These are phyloP conservation scores for Trifolium subterraneum DNA, from an alignment of 306 rosid genomes.

Conservation along the genomic window DNA sequence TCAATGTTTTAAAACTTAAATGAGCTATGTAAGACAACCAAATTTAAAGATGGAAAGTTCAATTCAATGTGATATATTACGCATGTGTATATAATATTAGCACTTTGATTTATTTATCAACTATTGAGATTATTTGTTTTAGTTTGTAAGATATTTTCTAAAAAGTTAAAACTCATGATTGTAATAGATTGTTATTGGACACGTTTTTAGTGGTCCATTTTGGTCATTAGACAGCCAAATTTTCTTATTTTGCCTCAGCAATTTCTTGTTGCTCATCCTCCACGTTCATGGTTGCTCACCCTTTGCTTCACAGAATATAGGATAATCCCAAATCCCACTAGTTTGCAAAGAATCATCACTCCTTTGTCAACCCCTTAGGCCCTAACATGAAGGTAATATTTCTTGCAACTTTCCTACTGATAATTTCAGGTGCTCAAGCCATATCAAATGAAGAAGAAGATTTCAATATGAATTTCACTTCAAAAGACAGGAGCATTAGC, in stretches of 20 bases:
- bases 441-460: neutral
- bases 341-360: too few relatives aligned
- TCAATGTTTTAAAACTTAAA: neutral
- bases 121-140: too few relatives aligned
- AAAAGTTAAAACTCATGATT: too few relatives aligned
- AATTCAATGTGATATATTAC: too few relatives aligned
- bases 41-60: too few relatives aligned
- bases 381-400: conserved; percentile 28
- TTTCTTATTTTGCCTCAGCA: neutral
- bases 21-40: too few relatives aligned
- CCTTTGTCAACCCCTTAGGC: neutral
- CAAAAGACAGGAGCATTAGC: conserved; percentile 31
- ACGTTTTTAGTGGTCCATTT: neutral
- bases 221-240: neutral
- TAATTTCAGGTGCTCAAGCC: conserved; percentile 31
- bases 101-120: too few relatives aligned
- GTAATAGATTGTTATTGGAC: neutral
- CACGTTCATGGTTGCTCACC: neutral
- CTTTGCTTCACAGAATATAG: neutral
- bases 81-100: too few relatives aligned
- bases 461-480: conserved; percentile 7
- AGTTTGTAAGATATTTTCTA: too few relatives aligned
- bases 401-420: conserved; percentile 20
- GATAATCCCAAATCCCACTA: neutral
- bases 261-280: neutral